These are phyloP conservation scores for Gossypium longicalyx DNA, from an alignment of 345 rosid genomes.

Conservation along the genomic window DNA sequence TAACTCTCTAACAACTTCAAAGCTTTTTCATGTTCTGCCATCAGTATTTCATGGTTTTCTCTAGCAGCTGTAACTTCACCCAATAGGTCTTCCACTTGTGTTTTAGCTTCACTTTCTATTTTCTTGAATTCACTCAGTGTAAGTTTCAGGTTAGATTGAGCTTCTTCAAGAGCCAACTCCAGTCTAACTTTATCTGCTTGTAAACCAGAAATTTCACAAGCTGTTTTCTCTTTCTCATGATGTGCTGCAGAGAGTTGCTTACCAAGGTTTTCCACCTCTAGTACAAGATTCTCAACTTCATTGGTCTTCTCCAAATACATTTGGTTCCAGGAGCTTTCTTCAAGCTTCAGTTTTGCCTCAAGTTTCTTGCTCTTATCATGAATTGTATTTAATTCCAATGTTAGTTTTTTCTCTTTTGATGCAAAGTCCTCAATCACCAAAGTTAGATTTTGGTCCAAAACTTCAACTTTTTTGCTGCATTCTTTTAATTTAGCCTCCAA, in stretches of 20 bases:
- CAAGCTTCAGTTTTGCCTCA: conserved; percentile 28
- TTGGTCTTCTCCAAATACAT: conserved; percentile 27
- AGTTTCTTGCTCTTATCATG: conserved; percentile 33
- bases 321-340: conserved; percentile 29
- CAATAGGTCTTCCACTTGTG: conserved; percentile 26
- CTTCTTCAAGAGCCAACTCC: conserved; percentile 23
- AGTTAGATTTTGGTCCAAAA: conserved; percentile 36
- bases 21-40: conserved; percentile 30
- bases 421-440: conserved; percentile 37
- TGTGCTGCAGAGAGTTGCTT: conserved; percentile 21
- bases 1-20: conserved; percentile 29
- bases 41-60: conserved; percentile 29
- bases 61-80: conserved; percentile 34
- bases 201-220: conserved; percentile 19
- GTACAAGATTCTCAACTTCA: conserved; percentile 38
- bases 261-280: conserved; percentile 23
- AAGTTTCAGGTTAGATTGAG: conserved; percentile 8
- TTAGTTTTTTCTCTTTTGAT: conserved; percentile 33
- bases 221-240: conserved; percentile 33
- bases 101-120: conserved; percentile 22
- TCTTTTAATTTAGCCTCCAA: conserved; percentile 33
- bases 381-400: conserved; percentile 32
- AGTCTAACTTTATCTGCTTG: conserved; percentile 27
- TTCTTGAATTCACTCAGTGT: conserved; percentile 26
- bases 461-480: conserved; percentile 27